Conservation (phyloP, 495 filamentous ascomycete genomes). For the Lasiosphaeris hirsuta region DNA sequence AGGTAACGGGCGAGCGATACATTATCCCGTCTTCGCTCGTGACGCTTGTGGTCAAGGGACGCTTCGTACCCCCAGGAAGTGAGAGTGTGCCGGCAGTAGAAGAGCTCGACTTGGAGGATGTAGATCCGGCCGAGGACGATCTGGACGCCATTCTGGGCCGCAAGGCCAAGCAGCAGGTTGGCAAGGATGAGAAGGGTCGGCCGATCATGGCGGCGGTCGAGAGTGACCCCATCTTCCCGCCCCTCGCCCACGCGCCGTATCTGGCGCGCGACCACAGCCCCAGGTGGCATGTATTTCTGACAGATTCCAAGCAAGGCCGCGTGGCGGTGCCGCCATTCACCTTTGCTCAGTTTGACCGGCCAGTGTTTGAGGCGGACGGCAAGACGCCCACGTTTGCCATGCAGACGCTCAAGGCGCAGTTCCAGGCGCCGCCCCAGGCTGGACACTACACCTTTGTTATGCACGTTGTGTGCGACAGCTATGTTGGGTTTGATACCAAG, state of each 20-base stretch:
- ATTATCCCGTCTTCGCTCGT: constrained; percentile 92
- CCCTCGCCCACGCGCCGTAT: constrained; percentile 85
- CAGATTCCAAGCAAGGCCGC: constrained; percentile 88
- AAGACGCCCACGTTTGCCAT: constrained; percentile 80
- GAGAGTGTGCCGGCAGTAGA: constrained; percentile 67
- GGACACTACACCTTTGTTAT: constrained; percentile 90
- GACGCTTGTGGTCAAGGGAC: constrained; percentile 91
- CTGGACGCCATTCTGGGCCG: constrained; percentile 82
- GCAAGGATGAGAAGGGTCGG: constrained; percentile 57
- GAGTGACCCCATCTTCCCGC: constrained; percentile 65
- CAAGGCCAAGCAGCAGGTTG: constrained; percentile 58
- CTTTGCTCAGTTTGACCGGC: constrained; percentile 85
- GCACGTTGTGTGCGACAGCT: constrained; percentile 89
- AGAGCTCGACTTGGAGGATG: constrained; percentile 76
- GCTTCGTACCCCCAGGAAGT: constrained; percentile 84
- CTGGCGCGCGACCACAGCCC: constrained; percentile 85
- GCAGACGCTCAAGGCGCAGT: constrained; percentile 95
- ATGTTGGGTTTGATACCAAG: constrained; percentile 87
- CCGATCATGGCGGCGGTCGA: constrained; percentile 41
- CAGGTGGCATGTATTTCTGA: constrained; percentile 88
- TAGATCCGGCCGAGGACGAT: constrained; percentile 91
- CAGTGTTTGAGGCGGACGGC: constrained; percentile 66
- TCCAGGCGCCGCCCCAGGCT: constrained; percentile 88
- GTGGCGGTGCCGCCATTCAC: constrained; percentile 93
- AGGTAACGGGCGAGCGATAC: constrained; percentile 89